Percentiles rank a stretch among this genome's conserved stretches.
Conservation (phyloP, 1,284 basidiomycete genomes). For the Apiotrichum laibachii region DNA sequence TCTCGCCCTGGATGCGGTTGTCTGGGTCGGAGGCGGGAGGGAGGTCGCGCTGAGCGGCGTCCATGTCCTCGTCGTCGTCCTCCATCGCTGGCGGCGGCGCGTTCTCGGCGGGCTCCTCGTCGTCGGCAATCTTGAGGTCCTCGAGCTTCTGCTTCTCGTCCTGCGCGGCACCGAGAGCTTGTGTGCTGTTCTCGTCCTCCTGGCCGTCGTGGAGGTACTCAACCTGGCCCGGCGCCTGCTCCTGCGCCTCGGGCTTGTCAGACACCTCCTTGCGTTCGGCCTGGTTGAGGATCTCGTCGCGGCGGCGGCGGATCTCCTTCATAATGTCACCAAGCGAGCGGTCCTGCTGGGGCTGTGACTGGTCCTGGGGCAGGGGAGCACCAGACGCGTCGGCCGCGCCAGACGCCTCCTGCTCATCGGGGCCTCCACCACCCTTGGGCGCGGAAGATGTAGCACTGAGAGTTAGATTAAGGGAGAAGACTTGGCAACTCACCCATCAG, state of each 20-base stretch:
- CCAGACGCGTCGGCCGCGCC: slow-evolving; percentile 43
- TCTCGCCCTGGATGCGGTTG: slow-evolving; percentile 21
- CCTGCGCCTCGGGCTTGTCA: slow-evolving; percentile 39
- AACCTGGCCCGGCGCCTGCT: slow-evolving; percentile 61
- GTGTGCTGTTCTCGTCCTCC: slow-evolving; percentile 69
- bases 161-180: slow-evolving; percentile 82
- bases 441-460: slow-evolving; percentile 26
- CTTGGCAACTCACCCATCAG: slow-evolving; percentile 33
- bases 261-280: slow-evolving; percentile 51
- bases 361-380: slow-evolving; percentile 38
- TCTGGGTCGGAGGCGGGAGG: slow-evolving; percentile 18
- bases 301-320: slow-evolving; percentile 76
- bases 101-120: slow-evolving; percentile 38
- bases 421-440: slow-evolving; percentile 32
- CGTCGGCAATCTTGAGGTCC: slow-evolving; percentile 72
- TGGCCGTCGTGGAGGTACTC: slow-evolving; percentile 79
- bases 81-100: slow-evolving; percentile 18
- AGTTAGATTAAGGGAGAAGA: slow-evolving; percentile 21
- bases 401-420: slow-evolving; percentile 40
- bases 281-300: slow-evolving; percentile 75
- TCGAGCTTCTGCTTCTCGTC: slow-evolving; percentile 77
- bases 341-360: slow-evolving; percentile 59
- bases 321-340: slow-evolving; percentile 83
- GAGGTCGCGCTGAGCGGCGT: not conserved
- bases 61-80: slow-evolving; percentile 23